Conservation (phyloP, 2,329 filamentous ascomycete genomes). For the Fusarium sp. region DNA sequence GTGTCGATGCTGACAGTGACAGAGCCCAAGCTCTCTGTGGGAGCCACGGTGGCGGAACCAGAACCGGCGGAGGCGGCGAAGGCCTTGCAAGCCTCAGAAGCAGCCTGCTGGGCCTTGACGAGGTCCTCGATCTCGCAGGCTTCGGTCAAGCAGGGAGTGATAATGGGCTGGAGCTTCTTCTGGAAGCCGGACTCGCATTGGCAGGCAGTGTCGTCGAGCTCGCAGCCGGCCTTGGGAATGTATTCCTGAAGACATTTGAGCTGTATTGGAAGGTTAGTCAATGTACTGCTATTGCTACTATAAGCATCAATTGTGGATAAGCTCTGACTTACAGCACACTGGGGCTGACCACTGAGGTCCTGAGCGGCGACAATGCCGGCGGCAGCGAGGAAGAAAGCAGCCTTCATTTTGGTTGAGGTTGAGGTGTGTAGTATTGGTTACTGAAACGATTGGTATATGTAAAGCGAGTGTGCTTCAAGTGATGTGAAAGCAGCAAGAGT, state of each 20-base stretch:
- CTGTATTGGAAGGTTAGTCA: conserved; percentile 32
- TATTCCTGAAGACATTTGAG: conserved; percentile 50
- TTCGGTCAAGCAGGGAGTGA: conserved; percentile 49
- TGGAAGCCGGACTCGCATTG: conserved; percentile 53
- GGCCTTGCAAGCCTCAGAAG: conserved; percentile 46
- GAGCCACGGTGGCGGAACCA: conserved; percentile 7
- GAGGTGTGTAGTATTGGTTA: background rate
- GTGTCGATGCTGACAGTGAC: conserved; percentile 28
- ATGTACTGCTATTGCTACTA: background rate
- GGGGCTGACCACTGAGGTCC: conserved; percentile 50
- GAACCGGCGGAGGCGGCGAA: conserved; percentile 34
- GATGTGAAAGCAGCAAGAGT: conserved; percentile 2
- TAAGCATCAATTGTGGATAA: background rate
- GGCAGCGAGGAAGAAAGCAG: conserved; percentile 48
- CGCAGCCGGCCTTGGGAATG: conserved; percentile 53
- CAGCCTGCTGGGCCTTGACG: conserved; percentile 48
- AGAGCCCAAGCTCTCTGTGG: conserved; percentile 7
- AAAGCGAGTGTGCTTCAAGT: conserved; percentile 12
- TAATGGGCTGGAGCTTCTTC: conserved; percentile 45
- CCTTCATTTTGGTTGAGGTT: conserved; percentile 54
- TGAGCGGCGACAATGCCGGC: conserved; percentile 54
- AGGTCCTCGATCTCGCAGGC: conserved; percentile 51
- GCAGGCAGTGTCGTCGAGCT: conserved; percentile 52
- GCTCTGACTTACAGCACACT: conserved; percentile 55
- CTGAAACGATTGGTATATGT: conserved; percentile 10